Percentiles rank a stretch among this genome's conserved stretches.
phyloP scores from a whole-genome alignment of 148 eudicot genomes.

The Arctostaphylos glauca region DNA sequence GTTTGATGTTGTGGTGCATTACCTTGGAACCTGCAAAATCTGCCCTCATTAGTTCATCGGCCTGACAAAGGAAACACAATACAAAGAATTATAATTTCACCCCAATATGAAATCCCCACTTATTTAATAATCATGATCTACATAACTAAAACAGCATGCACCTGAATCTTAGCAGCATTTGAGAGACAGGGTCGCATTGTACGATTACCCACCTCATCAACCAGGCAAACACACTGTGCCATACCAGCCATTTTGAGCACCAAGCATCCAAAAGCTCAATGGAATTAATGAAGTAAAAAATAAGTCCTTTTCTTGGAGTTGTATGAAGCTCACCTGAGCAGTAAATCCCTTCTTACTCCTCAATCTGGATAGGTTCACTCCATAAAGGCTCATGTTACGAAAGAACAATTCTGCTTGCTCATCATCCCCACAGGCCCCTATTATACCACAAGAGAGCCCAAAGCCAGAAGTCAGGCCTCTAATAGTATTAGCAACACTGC shows the following conservation, averaged over 20 bases:
- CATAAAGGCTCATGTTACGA: slow-evolving; percentile 56
- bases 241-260: slow-evolving; percentile 18
- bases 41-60: slow-evolving; percentile 61
- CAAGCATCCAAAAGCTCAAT: slow-evolving; percentile 4
- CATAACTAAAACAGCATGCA: slow-evolving; percentile 23
- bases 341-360: slow-evolving; percentile 64
- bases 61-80: slow-evolving; percentile 40
- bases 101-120: not conserved
- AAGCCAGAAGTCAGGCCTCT: slow-evolving; percentile 90
- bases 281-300: not conserved
- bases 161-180: slow-evolving; percentile 84
- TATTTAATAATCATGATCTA: not conserved
- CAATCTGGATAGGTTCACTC: slow-evolving; percentile 66
- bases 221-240: slow-evolving; percentile 90
- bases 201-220: slow-evolving; percentile 83
- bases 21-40: slow-evolving; percentile 95
- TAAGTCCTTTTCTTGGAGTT: not conserved
- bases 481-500: slow-evolving; percentile 93
- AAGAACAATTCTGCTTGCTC: slow-evolving; percentile 69
- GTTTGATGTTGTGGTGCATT: slow-evolving; percentile 14
- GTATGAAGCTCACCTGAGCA: slow-evolving; percentile 63
- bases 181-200: slow-evolving; percentile 97
- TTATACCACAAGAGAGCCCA: slow-evolving; percentile 69
- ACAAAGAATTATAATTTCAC: not conserved
- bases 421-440: slow-evolving; percentile 93